Percentiles rank a stretch among this genome's conserved stretches.
These are phyloP conservation scores for Begonia loranthoides DNA, from an alignment of 306 rosid genomes.

Conservation along the genomic window DNA sequence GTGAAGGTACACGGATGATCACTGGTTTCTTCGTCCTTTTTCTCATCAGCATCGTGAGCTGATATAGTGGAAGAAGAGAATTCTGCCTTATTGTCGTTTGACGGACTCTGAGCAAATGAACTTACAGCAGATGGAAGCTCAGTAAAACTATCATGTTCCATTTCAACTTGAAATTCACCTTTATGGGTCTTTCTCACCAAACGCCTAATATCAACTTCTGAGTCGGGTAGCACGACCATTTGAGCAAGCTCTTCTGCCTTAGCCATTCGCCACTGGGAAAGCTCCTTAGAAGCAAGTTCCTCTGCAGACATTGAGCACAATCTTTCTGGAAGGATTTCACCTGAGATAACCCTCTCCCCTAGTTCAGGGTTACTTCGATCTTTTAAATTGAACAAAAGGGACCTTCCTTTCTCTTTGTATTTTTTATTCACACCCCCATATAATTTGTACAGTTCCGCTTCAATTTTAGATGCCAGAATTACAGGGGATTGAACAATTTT, in stretches of 20 bases:
- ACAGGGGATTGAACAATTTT: slow-evolving; percentile 32
- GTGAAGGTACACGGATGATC: slow-evolving; percentile 28
- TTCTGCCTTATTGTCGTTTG: slow-evolving; percentile 25
- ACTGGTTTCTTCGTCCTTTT: slow-evolving; percentile 23
- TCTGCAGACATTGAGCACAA: slow-evolving; percentile 95
- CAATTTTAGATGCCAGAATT: slow-evolving; percentile 53
- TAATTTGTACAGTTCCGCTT: slow-evolving; percentile 76
- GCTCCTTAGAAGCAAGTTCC: slow-evolving; percentile 99
- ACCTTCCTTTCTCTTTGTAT: slow-evolving; percentile 98
- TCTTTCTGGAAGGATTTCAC: slow-evolving; percentile 62
- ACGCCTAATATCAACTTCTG: slow-evolving; percentile 76
- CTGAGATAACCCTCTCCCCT: slow-evolving; percentile 82
- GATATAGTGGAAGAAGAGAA: slow-evolving; percentile 20
- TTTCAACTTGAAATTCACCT: slow-evolving; percentile 94
- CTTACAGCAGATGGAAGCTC: slow-evolving; percentile 50
- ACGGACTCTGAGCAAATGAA: slow-evolving; percentile 23
- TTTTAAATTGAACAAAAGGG: slow-evolving; percentile 89
- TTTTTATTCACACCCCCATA: slow-evolving; percentile 97
- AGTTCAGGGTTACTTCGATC: slow-evolving; percentile 93
- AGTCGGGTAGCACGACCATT: slow-evolving; percentile 86
- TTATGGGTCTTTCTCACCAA: slow-evolving; percentile 89
- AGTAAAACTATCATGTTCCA: slow-evolving; percentile 53
- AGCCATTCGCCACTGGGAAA: slow-evolving; percentile 95
- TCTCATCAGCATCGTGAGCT: slow-evolving; percentile 17
- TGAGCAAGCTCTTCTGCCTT: slow-evolving; percentile 98